A percentile compares a stretch with the other conserved stretches of the same genome.
phyloP scores from a whole-genome alignment of 495 filamentous ascomycete species.

The Podospora fimiseda region DNA sequence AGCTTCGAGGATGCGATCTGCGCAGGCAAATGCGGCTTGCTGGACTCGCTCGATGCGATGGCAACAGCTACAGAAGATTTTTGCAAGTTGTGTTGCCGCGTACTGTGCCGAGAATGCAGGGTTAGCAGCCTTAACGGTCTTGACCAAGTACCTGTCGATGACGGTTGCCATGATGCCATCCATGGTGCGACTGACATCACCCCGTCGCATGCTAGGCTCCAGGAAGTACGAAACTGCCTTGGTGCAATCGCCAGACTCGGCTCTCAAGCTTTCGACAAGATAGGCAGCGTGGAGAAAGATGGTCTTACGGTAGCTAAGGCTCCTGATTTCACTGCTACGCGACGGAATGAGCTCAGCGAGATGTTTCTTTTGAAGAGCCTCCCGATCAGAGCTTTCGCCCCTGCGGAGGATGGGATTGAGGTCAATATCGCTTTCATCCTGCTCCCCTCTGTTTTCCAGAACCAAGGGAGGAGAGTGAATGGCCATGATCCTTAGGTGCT shows the following conservation, averaged over 20 bases:
- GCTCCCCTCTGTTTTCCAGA: slow-evolving; percentile 74
- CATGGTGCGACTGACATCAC: slow-evolving; percentile 81
- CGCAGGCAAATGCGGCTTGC: slow-evolving; percentile 69
- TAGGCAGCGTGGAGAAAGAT: slow-evolving; percentile 85
- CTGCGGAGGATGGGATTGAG: slow-evolving; percentile 84
- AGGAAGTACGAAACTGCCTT: slow-evolving; percentile 85
- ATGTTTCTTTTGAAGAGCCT: slow-evolving; percentile 69
- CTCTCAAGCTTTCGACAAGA: slow-evolving; percentile 77
- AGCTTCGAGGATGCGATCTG: slow-evolving; percentile 73
- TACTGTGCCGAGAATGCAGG: slow-evolving; percentile 75
- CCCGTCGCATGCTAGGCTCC: slow-evolving; percentile 73
- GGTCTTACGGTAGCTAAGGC: slow-evolving; percentile 76
- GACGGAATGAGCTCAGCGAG: slow-evolving; percentile 66
- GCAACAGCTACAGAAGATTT: slow-evolving; percentile 80
- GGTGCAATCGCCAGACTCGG: slow-evolving; percentile 76
- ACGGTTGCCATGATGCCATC: slow-evolving; percentile 68
- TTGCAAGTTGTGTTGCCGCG: slow-evolving; percentile 78
- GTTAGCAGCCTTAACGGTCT: slow-evolving; percentile 60
- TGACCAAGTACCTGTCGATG: slow-evolving; percentile 65
- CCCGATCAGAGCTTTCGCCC: slow-evolving; percentile 68
- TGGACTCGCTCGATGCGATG: slow-evolving; percentile 88
- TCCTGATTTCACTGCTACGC: slow-evolving; percentile 68
- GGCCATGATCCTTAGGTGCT: slow-evolving; percentile 74
- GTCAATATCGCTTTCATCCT: slow-evolving; percentile 90
- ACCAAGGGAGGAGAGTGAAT: slow-evolving; percentile 79